Evolutionary conservation across 352 stramenopile genomes (phyloP).

Genomic region (Elongisporangium undulatum): DNA sequence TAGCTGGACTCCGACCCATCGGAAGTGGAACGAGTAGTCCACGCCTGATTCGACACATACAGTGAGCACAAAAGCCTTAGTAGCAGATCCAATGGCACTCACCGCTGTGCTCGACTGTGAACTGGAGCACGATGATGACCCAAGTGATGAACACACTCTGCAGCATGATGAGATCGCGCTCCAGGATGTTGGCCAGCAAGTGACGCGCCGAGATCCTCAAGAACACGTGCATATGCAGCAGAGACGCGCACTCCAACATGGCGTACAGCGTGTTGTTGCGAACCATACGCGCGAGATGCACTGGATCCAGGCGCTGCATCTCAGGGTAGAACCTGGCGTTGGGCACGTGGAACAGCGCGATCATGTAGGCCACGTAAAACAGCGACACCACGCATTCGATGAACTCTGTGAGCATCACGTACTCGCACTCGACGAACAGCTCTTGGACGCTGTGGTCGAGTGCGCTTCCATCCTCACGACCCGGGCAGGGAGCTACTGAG

Average conservation of each 20-base stretch:
- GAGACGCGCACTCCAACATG: background rate
- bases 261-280: background rate
- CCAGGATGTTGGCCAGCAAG: background rate
- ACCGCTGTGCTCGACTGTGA: background rate
- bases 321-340: constrained; percentile 19
- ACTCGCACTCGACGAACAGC: constrained; percentile 35
- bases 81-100: background rate
- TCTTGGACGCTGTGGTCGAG: background rate
- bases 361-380: constrained; percentile 28
- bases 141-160: background rate
- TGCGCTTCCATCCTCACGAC: background rate
- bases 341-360: constrained; percentile 14
- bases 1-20: too few relatives aligned
- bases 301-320: background rate
- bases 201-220: background rate
- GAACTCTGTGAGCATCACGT: constrained; percentile 23
- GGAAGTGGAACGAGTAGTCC: background rate
- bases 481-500: background rate
- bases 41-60: background rate
- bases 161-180: background rate
- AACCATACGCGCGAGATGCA: background rate
- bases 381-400: constrained; percentile 25
- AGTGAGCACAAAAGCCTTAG: too few relatives aligned
- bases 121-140: background rate
- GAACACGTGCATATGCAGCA: background rate